phyloP scores from a whole-genome alignment of 1,284 basidiomycete genomes.

The Ganoderma leucocontextum region DNA sequence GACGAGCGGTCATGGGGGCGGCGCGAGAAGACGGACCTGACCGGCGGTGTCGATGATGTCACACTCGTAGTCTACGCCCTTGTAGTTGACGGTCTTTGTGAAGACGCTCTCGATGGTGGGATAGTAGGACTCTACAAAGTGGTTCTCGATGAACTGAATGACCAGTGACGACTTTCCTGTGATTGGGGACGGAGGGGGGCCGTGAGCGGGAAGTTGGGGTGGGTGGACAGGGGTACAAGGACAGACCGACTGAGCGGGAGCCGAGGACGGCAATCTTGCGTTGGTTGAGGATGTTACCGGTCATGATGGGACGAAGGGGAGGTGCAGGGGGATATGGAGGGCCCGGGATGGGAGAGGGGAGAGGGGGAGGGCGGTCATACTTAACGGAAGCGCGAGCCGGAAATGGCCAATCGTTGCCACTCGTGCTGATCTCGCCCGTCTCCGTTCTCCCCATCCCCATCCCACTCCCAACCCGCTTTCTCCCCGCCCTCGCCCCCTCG shows the following conservation, averaged over 20 bases:
- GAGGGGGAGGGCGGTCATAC: slow-evolving; percentile 22
- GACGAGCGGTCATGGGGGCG: slow-evolving; percentile 10
- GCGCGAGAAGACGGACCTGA: slow-evolving; percentile 61
- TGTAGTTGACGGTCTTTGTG: slow-evolving; percentile 85
- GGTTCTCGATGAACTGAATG: slow-evolving; percentile 75
- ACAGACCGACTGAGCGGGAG: slow-evolving; percentile 81
- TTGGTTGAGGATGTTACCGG: slow-evolving; percentile 75
- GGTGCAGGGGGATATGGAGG: slow-evolving; percentile 9
- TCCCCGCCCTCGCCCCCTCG: neutral
- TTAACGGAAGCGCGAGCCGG: slow-evolving; percentile 12
- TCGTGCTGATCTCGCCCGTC: slow-evolving; percentile 19
- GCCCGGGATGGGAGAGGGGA: slow-evolving; percentile 10
- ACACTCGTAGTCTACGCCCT: slow-evolving; percentile 89
- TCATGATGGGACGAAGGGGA: slow-evolving; percentile 45
- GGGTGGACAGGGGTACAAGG: slow-evolving; percentile 30
- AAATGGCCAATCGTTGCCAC: slow-evolving; percentile 23
- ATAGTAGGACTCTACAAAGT: slow-evolving; percentile 86
- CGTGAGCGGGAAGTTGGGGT: slow-evolving; percentile 23
- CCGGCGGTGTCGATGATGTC: slow-evolving; percentile 99
- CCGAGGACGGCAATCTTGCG: slow-evolving; percentile 87
- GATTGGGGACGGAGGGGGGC: slow-evolving; percentile 15
- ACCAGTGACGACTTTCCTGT: slow-evolving; percentile 85
- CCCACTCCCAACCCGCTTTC: neutral
- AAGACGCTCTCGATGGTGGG: slow-evolving; percentile 95
- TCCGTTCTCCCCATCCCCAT: slow-evolving; percentile 24